phyloP scores from a whole-genome alignment of 768 basidiomycete genomes.

The Phaffia tasmanica region DNA sequence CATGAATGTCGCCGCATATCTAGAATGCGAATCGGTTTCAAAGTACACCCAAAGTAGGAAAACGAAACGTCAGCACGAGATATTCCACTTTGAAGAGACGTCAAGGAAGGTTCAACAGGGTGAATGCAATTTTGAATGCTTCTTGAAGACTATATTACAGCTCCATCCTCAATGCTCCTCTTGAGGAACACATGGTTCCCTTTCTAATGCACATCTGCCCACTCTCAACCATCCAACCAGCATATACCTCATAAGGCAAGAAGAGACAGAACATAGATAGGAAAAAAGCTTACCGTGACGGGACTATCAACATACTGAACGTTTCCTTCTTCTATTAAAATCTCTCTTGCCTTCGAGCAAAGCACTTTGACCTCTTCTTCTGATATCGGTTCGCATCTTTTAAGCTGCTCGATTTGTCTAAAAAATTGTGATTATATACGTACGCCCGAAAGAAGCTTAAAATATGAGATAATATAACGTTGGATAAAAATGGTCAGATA shows the following conservation, averaged over 20 bases:
- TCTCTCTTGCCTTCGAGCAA: constrained; percentile 91
- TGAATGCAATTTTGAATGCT: too few species aligned
- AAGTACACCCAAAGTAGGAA: not conserved
- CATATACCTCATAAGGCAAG: not conserved
- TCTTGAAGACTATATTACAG: not conserved
- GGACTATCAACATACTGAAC: constrained; percentile 93
- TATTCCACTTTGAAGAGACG: not conserved
- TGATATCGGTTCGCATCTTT: constrained; percentile 86
- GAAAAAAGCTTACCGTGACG: constrained; percentile 49
- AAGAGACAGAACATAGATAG: not conserved
- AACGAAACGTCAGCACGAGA: not conserved
- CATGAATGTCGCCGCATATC: constrained; percentile 19
- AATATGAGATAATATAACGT: not conserved
- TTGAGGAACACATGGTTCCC: too few species aligned
- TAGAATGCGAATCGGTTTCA: not conserved
- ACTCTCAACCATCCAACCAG: not conserved
- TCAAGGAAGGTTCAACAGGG: too few species aligned
- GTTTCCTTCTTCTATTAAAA: constrained; percentile 93
- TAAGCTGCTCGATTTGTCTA: constrained; percentile 89
- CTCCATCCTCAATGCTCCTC: not conserved
- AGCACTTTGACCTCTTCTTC: constrained; percentile 92
- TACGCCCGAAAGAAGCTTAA: not conserved
- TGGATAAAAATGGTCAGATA: not conserved
- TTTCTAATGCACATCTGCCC: not conserved
- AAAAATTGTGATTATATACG: not conserved